These are phyloP conservation scores for Aspergillus fumigatiaffinis DNA, from an alignment of 2,329 filamentous ascomycete genomes.

Conservation along the genomic window DNA sequence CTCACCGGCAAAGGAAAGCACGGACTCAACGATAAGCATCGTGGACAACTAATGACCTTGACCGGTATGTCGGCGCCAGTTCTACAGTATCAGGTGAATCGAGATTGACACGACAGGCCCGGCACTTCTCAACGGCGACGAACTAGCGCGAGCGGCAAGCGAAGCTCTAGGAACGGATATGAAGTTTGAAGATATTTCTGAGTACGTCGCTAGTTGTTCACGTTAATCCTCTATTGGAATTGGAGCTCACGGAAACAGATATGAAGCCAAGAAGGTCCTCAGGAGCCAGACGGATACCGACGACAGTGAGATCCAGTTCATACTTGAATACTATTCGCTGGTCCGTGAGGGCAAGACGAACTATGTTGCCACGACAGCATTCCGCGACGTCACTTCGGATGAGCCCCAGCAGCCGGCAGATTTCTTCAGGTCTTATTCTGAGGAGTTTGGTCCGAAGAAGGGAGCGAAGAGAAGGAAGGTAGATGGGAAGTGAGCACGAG, in stretches of 20 bases:
- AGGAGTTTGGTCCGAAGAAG: slow-evolving; percentile 29
- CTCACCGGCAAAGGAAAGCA: slow-evolving; percentile 47
- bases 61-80: slow-evolving; percentile 44
- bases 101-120: slow-evolving; percentile 39
- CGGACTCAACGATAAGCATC: slow-evolving; percentile 48
- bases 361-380: slow-evolving; percentile 50
- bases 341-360: slow-evolving; percentile 53
- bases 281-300: slow-evolving; percentile 34
- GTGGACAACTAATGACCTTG: slow-evolving; percentile 52
- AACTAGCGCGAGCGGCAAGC: slow-evolving; percentile 46
- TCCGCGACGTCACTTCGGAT: slow-evolving; percentile 47
- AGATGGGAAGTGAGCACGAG: not conserved
- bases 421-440: slow-evolving; percentile 48
- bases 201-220: slow-evolving; percentile 32
- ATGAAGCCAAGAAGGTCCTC: slow-evolving; percentile 36
- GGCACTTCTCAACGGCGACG: slow-evolving; percentile 45
- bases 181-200: slow-evolving; percentile 46
- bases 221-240: slow-evolving; percentile 32
- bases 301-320: slow-evolving; percentile 44
- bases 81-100: slow-evolving; percentile 16
- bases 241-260: slow-evolving; percentile 7
- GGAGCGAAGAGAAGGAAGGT: slow-evolving; percentile 2
- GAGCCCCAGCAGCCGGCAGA: slow-evolving; percentile 46
- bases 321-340: slow-evolving; percentile 52
- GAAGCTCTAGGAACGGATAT: slow-evolving; percentile 42